A percentile compares a stretch with the other conserved stretches of the same genome.
Evolutionary conservation across 1,284 basidiomycete species (phyloP).

Genomic region (Ceratobasidium sp.): DNA sequence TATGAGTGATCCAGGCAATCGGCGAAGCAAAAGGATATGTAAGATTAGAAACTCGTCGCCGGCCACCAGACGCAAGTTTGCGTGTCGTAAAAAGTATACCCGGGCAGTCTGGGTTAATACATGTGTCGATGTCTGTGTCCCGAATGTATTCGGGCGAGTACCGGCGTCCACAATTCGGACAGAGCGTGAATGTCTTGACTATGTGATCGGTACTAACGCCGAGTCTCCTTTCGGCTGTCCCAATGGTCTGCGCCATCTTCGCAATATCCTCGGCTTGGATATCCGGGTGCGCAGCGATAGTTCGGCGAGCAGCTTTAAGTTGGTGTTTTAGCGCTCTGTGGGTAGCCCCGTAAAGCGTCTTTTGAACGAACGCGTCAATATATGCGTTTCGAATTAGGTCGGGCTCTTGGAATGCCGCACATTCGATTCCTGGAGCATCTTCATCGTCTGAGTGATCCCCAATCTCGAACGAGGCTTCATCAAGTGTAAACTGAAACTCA

Average conservation of each 20-base stretch:
- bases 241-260: conserved; percentile 30
- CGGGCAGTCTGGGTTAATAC: conserved; percentile 3
- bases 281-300: not conserved
- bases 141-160: conserved; percentile 11
- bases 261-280: not conserved
- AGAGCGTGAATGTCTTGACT: conserved; percentile 14
- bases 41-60: not conserved
- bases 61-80: conserved; percentile 6
- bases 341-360: conserved; percentile 12
- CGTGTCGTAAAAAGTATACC: not conserved
- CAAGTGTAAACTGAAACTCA: not conserved
- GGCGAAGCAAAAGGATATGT: conserved; percentile 27
- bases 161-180: not conserved
- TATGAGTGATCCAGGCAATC: conserved; percentile 17
- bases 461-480: not conserved
- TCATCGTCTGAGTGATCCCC: not conserved
- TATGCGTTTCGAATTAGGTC: conserved; percentile 27
- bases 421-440: not conserved
- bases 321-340: conserved; percentile 26
- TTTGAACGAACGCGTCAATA: conserved; percentile 35
- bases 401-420: conserved; percentile 24
- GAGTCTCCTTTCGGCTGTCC: conserved; percentile 11
- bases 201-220: not conserved
- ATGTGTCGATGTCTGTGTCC: not conserved
- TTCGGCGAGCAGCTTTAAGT: conserved; percentile 13